Evolutionary conservation across 345 rosid genomes (phyloP).

Genomic region (Eucalyptus pauciflora): DNA sequence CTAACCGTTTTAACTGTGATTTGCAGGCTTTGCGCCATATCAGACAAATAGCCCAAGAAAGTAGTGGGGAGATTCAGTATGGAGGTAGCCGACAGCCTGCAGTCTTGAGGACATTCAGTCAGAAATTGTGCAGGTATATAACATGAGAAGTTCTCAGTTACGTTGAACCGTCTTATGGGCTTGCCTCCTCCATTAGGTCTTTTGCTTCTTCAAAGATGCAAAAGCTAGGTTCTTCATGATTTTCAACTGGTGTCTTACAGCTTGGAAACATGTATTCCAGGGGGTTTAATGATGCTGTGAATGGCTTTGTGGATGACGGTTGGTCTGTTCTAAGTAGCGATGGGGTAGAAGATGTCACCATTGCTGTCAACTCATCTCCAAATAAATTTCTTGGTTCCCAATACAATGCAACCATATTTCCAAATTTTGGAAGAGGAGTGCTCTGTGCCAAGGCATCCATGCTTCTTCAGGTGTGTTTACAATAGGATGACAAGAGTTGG

Average conservation of each 20-base stretch:
- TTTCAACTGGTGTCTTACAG: not conserved
- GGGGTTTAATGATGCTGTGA: constrained; percentile 96
- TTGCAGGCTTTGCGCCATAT: constrained; percentile 77
- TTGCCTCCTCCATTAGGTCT: not conserved
- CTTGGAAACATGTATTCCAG: constrained; percentile 19
- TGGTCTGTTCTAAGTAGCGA: constrained; percentile 83
- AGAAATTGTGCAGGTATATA: constrained; percentile 73
- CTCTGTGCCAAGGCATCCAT: constrained; percentile 95
- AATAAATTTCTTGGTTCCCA: constrained; percentile 67
- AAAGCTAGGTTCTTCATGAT: not conserved
- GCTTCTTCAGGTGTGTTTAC: constrained; percentile 67
- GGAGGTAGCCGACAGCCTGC: constrained; percentile 96
- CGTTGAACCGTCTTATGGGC: not conserved
- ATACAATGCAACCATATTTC: constrained; percentile 45
- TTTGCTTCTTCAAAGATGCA: not conserved
- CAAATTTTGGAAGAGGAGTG: constrained; percentile 83
- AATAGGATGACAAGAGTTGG: not conserved
- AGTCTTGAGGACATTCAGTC: constrained; percentile 89
- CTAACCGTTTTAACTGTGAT: not conserved
- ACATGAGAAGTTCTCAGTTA: not conserved
- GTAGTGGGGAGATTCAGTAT: constrained; percentile 85
- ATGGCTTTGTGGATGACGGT: constrained; percentile 90
- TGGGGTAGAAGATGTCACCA: constrained; percentile 78
- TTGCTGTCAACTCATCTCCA: constrained; percentile 68
- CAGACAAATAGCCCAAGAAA: constrained; percentile 86